Percentiles rank a stretch among this genome's conserved stretches.
These are phyloP conservation scores for Claviceps quebecensis DNA, from an alignment of 2,329 filamentous ascomycete species.

Conservation along the genomic window DNA sequence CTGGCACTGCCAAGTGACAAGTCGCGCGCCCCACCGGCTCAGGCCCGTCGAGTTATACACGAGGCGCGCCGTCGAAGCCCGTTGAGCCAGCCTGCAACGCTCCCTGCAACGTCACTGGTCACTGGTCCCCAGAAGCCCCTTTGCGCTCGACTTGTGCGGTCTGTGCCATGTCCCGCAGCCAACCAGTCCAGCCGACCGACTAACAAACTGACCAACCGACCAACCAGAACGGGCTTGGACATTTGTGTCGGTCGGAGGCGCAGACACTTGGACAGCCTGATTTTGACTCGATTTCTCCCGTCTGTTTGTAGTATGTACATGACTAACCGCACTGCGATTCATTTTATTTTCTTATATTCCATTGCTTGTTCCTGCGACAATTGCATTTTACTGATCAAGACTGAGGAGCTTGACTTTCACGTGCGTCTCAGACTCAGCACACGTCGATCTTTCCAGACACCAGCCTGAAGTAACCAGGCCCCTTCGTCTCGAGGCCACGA, in stretches of 20 bases:
- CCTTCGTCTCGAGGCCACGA: not conserved
- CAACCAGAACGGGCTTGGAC: not conserved
- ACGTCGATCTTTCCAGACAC: not conserved
- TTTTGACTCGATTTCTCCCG: not conserved
- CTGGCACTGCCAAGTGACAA: no score
- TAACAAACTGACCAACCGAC: not conserved
- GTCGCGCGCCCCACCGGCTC: no score
- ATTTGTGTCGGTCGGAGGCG: not conserved
- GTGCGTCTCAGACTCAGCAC: not conserved
- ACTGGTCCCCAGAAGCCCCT: no score
- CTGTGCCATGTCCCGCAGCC: not conserved
- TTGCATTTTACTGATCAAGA: not conserved
- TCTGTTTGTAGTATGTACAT: not conserved
- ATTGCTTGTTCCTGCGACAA: not conserved
- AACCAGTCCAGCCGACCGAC: not conserved
- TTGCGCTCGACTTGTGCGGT: not conserved
- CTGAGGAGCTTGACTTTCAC: not conserved
- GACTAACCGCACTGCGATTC: not conserved
- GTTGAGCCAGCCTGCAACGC: no score
- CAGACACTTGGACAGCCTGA: not conserved
- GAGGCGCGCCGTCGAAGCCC: no score
- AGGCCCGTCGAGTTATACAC: no score
- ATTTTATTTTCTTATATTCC: not conserved
- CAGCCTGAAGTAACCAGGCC: not conserved
- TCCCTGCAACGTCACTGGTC: no score